phyloP scores from a whole-genome alignment of 2,329 filamentous ascomycete genomes.

The Phialemoniopsis sp. region DNA sequence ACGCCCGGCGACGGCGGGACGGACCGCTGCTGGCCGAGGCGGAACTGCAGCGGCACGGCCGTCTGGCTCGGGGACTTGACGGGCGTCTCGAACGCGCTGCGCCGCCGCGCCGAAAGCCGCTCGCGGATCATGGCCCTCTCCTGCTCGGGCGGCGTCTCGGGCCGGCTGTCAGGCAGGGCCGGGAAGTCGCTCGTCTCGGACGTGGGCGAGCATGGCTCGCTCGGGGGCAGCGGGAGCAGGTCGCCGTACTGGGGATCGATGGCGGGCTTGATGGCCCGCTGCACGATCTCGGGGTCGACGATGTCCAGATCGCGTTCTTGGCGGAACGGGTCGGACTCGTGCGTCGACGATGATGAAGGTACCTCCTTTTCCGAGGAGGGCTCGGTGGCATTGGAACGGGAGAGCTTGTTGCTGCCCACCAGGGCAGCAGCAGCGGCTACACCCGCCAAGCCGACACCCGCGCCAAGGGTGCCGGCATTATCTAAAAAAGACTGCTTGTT shows the following conservation, averaged over 20 bases:
- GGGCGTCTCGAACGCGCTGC: conserved; percentile 42
- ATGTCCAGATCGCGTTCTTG: conserved; percentile 26
- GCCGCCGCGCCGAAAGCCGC: conserved; percentile 40
- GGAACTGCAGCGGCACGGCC: conserved; percentile 52
- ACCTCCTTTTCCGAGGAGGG: conserved; percentile 33
- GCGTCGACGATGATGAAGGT: conserved; percentile 1
- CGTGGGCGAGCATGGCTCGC: conserved; percentile 46
- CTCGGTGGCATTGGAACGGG: conserved; percentile 42
- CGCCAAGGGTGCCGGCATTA: conserved; percentile 67
- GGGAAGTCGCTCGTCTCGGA: conserved; percentile 35
- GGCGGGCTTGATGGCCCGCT: conserved; percentile 56
- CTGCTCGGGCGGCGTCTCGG: conserved; percentile 47
- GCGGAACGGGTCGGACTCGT: conserved; percentile 1
- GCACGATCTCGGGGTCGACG: conserved; percentile 54
- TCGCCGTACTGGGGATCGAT: conserved; percentile 65
- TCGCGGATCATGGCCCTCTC: conserved; percentile 36
- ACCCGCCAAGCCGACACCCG: conserved; percentile 61
- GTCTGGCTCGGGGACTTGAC: conserved; percentile 51
- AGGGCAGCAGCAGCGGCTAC: conserved; percentile 33
- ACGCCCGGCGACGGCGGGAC: conserved; percentile 36
- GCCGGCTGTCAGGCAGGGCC: conserved; percentile 55
- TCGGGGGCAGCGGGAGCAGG: conserved; percentile 60
- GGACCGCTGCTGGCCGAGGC: conserved; percentile 40
- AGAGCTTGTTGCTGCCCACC: conserved; percentile 21
- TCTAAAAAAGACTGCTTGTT: conserved; percentile 63